These are phyloP conservation scores for Akanthomyces dipterigenus DNA, from an alignment of 2,329 filamentous ascomycete species.

Conservation along the genomic window DNA sequence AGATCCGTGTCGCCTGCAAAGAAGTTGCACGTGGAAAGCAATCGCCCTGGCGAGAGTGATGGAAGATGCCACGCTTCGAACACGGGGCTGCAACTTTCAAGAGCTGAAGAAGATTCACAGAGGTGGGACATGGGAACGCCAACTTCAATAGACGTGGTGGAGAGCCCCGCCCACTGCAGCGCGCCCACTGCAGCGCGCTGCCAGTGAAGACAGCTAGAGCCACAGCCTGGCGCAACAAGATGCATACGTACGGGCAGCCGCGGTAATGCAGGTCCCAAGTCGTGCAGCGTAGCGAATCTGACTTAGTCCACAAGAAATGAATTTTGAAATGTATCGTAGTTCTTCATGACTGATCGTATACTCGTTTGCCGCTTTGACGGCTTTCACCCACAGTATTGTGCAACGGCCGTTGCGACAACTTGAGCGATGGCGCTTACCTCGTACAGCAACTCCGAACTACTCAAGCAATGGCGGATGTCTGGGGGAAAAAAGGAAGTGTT, in stretches of 20 bases:
- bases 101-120: background rate
- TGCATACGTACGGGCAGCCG: background rate
- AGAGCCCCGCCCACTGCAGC: constrained; percentile 1
- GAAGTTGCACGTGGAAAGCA: background rate
- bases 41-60: background rate
- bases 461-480: background rate
- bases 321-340: background rate
- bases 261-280: constrained; percentile 1
- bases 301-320: background rate
- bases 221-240: background rate
- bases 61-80: background rate
- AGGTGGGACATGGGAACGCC: background rate
- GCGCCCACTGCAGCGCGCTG: background rate
- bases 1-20: background rate
- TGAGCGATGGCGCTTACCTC: background rate
- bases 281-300: background rate
- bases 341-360: too few species aligned
- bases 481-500: background rate
- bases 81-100: constrained; percentile 2
- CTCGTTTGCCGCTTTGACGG: background rate
- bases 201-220: background rate
- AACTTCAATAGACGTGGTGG: constrained; percentile 4
- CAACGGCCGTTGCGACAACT: background rate
- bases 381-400: background rate
- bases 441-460: background rate